Evolutionary conservation across 768 basidiomycete species (phyloP).

Genomic region (Calocera cornea): DNA sequence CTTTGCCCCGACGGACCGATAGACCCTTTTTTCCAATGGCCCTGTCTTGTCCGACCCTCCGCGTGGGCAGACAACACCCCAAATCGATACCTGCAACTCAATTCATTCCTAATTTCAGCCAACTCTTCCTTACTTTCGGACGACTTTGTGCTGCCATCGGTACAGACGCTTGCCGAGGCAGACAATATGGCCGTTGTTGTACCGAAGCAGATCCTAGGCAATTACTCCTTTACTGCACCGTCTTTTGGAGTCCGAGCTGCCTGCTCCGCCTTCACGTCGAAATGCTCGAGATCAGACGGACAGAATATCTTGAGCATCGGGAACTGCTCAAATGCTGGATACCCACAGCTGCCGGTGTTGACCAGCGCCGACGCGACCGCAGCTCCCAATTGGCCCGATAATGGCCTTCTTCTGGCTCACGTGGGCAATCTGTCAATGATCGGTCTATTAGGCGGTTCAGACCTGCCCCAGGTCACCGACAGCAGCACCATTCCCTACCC

Average conservation of each 20-base stretch:
- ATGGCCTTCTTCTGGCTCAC: not conserved
- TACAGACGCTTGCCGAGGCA: not conserved
- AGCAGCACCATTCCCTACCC: not conserved
- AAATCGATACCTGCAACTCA: not conserved
- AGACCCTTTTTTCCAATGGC: too few relatives aligned
- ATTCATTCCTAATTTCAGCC: not conserved
- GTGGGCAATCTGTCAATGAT: not conserved
- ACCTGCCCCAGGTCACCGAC: not conserved
- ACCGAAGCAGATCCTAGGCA: not conserved
- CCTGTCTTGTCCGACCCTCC: too few relatives aligned
- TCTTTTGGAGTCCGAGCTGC: not conserved
- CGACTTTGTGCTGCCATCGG: not conserved
- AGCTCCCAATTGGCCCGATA: not conserved
- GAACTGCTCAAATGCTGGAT: not conserved
- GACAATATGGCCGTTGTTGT: not conserved
- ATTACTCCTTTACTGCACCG: not conserved
- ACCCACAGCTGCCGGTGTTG: not conserved
- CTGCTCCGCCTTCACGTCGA: not conserved
- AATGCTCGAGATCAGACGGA: not conserved
- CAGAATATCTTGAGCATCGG: not conserved
- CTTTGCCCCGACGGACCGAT: not conserved
- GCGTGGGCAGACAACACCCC: not conserved
- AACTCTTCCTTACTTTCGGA: not conserved
- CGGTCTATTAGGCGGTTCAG: not conserved
- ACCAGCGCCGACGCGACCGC: not conserved